These are phyloP conservation scores for Daldinia bambusicola DNA, from an alignment of 495 filamentous ascomycete genomes.

Conservation along the genomic window DNA sequence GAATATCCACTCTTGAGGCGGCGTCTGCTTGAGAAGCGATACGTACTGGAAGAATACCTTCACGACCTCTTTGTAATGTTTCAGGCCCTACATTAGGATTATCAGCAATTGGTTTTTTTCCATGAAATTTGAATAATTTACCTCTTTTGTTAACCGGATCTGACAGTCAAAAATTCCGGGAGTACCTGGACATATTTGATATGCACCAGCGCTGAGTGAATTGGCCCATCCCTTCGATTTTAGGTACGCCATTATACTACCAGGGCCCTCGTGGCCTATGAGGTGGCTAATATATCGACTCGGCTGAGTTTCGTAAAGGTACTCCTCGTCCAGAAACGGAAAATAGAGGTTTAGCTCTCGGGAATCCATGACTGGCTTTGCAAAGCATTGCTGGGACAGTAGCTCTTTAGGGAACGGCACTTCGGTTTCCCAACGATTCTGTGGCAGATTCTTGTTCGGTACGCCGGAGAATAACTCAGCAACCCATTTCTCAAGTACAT, in stretches of 20 bases:
- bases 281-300: conserved; percentile 91
- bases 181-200: conserved; percentile 80
- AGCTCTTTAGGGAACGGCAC: conserved; percentile 73
- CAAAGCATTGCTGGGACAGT: conserved; percentile 84
- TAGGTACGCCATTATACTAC: conserved; percentile 93
- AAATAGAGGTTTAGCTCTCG: conserved; percentile 86
- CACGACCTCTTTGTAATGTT: conserved; percentile 85
- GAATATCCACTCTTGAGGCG: conserved; percentile 91
- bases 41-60: conserved; percentile 96
- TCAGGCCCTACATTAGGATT: conserved; percentile 59
- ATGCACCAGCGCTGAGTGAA: conserved; percentile 80
- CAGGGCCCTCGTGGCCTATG: conserved; percentile 96
- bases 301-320: conserved; percentile 82
- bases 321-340: conserved; percentile 89
- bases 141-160: conserved; percentile 87
- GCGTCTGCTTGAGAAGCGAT: conserved; percentile 80
- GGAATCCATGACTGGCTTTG: conserved; percentile 96
- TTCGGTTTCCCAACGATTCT: conserved; percentile 82
- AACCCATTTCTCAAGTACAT: conserved; percentile 89
- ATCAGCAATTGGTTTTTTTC: conserved; percentile 19
- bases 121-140: conserved; percentile 27
- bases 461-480: conserved; percentile 85
- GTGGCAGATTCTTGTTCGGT: conserved; percentile 83
- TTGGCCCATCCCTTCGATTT: conserved; percentile 98
- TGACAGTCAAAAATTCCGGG: conserved; percentile 81